Base-by-base conservation (phyloP, 345 rosid species). In the Anacardium occidentale region DNA sequence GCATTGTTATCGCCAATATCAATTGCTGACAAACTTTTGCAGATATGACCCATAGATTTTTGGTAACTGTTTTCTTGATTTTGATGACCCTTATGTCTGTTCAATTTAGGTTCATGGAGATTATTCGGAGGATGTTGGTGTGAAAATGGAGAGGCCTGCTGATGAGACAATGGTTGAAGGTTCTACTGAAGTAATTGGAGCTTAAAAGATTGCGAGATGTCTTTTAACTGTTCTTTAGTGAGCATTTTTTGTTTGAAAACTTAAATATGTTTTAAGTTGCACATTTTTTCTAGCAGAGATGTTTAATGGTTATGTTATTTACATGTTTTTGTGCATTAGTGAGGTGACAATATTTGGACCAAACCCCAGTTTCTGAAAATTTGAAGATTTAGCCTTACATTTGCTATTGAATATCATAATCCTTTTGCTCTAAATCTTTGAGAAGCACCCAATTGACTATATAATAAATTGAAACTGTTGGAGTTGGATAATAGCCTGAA, bases 61-160 rank as follows among this genome's bases (percentile, higher is more conserved):
- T 37, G 7, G 7, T 5, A 5, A 12, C 3, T 2, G 20, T 22
- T 0, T 13, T 5, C 5, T 58, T 5, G 7, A 13, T 26, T 25
- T 11, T 57, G 13, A 32, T 40, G 34, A 14, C 13, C 0, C 14
- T 0, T 53, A 10, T 13, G 61, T 44, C 15, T 47, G 10, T 34
- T 59, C 14, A 55, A 10, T 64, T 56, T 78, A 93, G 98, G 94
- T 94, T 74, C 98, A 91, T 24, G 97, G 97, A 5, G 97, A 91
- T 72, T 82, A 82, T 71, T 82, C 96, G 0, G 98, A 91, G 42
- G 98, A 93, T 87, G 83, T 91, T 66, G 96, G 97, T 50, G 79
- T 85, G 55, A 91, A 91, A 83, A 58, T 93, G 62, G 98, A 91
- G 3, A 87, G 97, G 86, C 88, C 96, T 0, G 96, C 85, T 9